These are phyloP conservation scores for Cladosporium colombiae DNA, from an alignment of 2,329 filamentous ascomycete genomes.

Conservation along the genomic window DNA sequence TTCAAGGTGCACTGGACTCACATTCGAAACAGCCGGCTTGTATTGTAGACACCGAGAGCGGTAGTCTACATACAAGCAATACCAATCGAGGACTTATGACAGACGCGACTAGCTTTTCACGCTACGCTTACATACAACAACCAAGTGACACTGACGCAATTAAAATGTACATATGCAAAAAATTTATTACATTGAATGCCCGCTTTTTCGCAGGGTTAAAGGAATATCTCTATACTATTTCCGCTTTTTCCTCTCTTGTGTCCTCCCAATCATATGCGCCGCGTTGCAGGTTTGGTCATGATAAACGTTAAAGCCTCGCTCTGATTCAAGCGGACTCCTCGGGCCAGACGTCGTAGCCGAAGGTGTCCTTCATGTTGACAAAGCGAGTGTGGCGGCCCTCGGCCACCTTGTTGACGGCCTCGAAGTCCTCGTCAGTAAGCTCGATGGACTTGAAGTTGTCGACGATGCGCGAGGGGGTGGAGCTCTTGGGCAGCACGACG, in stretches of 20 bases:
- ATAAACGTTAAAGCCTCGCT: slow-evolving; percentile 16
- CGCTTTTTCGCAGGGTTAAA: background rate
- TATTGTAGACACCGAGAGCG: background rate
- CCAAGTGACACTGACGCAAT: background rate
- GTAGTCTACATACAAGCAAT: background rate
- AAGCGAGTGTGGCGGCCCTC: slow-evolving; percentile 68
- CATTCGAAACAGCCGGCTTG: background rate
- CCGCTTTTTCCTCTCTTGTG: background rate
- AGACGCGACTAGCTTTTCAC: background rate
- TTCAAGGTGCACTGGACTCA: background rate
- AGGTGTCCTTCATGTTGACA: slow-evolving; percentile 81
- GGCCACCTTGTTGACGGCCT: slow-evolving; percentile 64
- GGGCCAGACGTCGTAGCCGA: slow-evolving; percentile 68
- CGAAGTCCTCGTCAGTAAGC: slow-evolving; percentile 56
- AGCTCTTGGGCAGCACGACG: slow-evolving; percentile 69
- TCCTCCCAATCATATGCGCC: background rate
- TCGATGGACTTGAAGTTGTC: slow-evolving; percentile 67
- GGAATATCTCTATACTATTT: slow-evolving; percentile 11
- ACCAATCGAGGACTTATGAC: background rate
- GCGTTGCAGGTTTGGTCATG: background rate
- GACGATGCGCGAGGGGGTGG: slow-evolving; percentile 64
- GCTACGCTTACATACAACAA: background rate
- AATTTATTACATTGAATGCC: background rate
- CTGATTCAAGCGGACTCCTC: slow-evolving; percentile 35
- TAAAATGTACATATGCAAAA: background rate